Conservation (phyloP, 1,139 yeast species). For the Trichomonascaceae sp. region DNA sequence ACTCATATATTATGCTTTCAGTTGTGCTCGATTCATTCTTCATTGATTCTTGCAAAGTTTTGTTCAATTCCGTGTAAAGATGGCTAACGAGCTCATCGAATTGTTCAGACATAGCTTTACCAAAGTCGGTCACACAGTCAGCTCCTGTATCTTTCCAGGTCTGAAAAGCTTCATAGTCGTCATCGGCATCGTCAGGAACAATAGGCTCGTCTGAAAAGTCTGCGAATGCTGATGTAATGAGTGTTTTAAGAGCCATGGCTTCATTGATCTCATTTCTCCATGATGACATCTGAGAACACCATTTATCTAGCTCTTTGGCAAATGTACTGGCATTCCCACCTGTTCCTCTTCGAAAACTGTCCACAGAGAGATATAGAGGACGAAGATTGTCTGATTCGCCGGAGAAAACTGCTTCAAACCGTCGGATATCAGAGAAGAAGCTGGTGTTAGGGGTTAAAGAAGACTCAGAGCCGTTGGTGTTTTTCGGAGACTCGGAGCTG, state of each 20-base stretch:
- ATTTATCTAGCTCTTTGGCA: conserved; percentile 13
- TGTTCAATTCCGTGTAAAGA: not conserved
- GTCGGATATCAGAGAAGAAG: not conserved
- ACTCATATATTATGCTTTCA: not conserved
- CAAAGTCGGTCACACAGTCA: conserved; percentile 6
- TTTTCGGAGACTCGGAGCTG: not conserved
- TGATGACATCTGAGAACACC: conserved; percentile 13
- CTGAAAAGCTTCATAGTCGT: conserved; percentile 11
- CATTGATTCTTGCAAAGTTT: not conserved
- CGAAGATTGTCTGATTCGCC: not conserved
- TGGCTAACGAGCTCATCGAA: not conserved
- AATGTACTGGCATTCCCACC: conserved; percentile 11
- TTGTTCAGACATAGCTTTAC: not conserved
- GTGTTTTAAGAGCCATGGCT: conserved; percentile 10
- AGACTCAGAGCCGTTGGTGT: not conserved
- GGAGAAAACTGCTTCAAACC: not conserved
- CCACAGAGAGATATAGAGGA: not conserved
- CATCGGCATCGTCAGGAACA: conserved; percentile 11
- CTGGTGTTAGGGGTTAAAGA: not conserved
- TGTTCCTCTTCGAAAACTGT: conserved; percentile 14
- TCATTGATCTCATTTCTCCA: conserved; percentile 12
- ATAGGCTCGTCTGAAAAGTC: not conserved
- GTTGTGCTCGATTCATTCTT: not conserved
- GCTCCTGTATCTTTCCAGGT: conserved; percentile 14
- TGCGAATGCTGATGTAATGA: conserved; percentile 7